Conservation (phyloP, 148 eudicot species). For the Linanthus parryae region DNA sequence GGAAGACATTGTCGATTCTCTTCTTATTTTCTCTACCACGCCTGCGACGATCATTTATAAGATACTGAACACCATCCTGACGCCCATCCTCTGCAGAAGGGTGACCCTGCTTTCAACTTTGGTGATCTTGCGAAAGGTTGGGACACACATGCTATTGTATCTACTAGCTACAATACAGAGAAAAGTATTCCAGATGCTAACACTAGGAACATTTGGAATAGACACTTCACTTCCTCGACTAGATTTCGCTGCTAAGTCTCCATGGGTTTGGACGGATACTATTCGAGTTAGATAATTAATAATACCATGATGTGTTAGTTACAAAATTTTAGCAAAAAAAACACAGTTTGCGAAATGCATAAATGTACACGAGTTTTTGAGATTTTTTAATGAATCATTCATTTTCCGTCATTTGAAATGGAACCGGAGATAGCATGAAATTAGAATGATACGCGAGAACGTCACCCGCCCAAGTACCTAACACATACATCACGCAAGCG, state of each 20-base stretch:
- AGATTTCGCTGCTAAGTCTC: constrained; percentile 48
- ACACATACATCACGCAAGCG: too few species aligned
- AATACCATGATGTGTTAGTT: too few species aligned
- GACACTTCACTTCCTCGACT: constrained; percentile 58
- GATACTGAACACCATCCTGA: constrained; percentile 32
- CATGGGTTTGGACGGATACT: constrained; percentile 49
- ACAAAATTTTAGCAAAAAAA: too few species aligned
- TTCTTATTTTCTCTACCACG: constrained; percentile 30
- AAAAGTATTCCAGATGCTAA: constrained; percentile 46
- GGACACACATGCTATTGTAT: constrained; percentile 58
- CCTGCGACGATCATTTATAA: constrained; percentile 25
- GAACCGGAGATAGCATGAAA: too few species aligned
- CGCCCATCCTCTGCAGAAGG: constrained; percentile 45
- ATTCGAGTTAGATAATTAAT: constrained; percentile 37
- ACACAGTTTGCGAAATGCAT: too few species aligned
- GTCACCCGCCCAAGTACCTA: too few species aligned
- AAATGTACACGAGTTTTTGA: too few species aligned
- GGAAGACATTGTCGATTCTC: constrained; percentile 19
- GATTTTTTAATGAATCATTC: too few species aligned
- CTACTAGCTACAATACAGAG: constrained; percentile 38
- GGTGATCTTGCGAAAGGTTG: constrained; percentile 36
- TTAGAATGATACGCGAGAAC: too few species aligned
- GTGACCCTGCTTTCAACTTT: constrained; percentile 41
- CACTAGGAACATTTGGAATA: constrained; percentile 48
- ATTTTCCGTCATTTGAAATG: too few species aligned